These are phyloP conservation scores for Urostyla sp. DNA, from an alignment of 73 alveolate genomes.

Conservation along the genomic window DNA sequence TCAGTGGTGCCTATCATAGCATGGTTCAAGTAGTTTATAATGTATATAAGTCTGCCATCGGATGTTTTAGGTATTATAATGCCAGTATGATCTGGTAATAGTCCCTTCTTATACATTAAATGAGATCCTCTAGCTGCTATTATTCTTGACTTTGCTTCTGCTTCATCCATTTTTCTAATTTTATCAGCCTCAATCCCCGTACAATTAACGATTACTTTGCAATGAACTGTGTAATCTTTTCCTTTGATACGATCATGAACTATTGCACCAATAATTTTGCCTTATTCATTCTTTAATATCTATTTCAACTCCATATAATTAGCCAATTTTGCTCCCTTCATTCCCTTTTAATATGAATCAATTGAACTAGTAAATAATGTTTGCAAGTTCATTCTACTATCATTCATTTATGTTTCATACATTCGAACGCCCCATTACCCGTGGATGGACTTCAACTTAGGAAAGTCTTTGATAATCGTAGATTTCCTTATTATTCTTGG, in stretches of 20 bases:
- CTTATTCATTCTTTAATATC: conserved; percentile 62
- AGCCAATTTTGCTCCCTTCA: conserved; percentile 74
- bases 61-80: conserved; percentile 82
- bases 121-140: conserved; percentile 90
- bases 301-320: conserved; percentile 78
- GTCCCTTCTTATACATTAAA: conserved; percentile 65
- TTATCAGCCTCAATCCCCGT: conserved; percentile 88
- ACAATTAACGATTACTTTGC: conserved; percentile 86
- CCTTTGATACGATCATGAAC: conserved; percentile 69
- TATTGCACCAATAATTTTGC: conserved; percentile 74
- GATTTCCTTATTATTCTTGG: conserved; percentile 32
- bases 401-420: conserved; percentile 86
- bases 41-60: conserved; percentile 86
- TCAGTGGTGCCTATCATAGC: conserved; percentile 92
- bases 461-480: neutral
- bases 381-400: conserved; percentile 74
- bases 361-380: conserved; percentile 76
- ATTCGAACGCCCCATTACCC: conserved; percentile 68
- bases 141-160: conserved; percentile 60
- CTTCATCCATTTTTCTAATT: conserved; percentile 79
- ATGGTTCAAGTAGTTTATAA: conserved; percentile 79
- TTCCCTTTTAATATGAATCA: conserved; percentile 52
- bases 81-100: conserved; percentile 70
- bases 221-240: conserved; percentile 72
- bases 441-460: conserved; percentile 14